Conservation (phyloP, 179 eudicot genomes). For the Gypsophila paniculata region DNA sequence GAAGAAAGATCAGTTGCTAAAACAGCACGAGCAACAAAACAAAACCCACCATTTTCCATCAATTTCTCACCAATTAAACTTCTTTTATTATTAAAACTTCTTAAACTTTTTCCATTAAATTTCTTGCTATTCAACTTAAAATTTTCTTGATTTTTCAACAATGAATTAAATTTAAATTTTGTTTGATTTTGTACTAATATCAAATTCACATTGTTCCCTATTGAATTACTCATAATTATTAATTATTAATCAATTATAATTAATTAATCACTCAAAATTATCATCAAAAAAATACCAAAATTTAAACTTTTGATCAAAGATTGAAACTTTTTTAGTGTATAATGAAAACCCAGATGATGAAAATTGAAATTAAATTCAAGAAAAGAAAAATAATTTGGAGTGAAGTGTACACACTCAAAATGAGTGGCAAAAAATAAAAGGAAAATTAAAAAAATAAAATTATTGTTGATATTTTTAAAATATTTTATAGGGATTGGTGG, state of each 20-base stretch:
- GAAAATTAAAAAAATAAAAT: neutral
- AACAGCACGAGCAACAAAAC: constrained; percentile 59
- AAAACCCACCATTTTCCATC: constrained; percentile 35
- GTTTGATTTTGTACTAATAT: constrained; percentile 60
- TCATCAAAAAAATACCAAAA: constrained; percentile 7
- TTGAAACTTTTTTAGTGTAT: constrained; percentile 3
- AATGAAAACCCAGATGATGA: neutral
- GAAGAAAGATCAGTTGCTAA: constrained; percentile 53
- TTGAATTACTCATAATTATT: constrained; percentile 60
- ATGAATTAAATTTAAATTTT: constrained; percentile 41
- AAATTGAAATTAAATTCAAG: neutral
- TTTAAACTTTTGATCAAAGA: neutral
- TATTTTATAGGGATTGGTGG: too few relatives aligned
- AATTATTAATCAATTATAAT: neutral
- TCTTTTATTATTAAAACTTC: constrained; percentile 8
- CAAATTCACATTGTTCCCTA: constrained; percentile 50
- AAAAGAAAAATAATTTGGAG: constrained; percentile 1
- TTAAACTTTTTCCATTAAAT: constrained; percentile 41
- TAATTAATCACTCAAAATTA: constrained; percentile 6
- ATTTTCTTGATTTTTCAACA: constrained; percentile 36
- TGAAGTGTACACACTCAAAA: neutral
- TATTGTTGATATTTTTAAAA: too few relatives aligned
- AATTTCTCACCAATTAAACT: constrained; percentile 26
- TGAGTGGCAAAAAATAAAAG: constrained; percentile 14
- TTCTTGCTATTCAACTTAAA: constrained; percentile 36